Evolutionary conservation across 2,329 filamentous ascomycete species (phyloP).

Genomic region (Stenocarpella maydis): DNA sequence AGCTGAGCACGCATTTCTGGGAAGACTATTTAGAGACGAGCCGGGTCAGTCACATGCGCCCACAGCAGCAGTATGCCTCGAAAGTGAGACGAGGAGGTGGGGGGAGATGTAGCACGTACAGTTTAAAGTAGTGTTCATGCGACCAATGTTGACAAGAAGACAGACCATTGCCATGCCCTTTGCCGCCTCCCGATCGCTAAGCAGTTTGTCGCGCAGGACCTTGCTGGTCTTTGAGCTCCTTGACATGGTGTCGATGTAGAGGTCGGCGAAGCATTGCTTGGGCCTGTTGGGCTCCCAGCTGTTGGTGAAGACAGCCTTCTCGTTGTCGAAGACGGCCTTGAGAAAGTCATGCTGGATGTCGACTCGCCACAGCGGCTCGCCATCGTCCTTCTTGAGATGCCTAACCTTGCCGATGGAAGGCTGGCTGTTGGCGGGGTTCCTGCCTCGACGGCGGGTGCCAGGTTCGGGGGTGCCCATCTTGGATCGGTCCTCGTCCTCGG

Average conservation of each 20-base stretch:
- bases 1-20: conserved; percentile 98
- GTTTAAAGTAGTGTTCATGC: conserved; percentile 99
- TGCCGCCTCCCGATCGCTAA: conserved; percentile 89
- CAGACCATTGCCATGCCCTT: conserved; percentile 99
- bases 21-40: conserved; percentile 73
- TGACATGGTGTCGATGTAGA: conserved; percentile 99
- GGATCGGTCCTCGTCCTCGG: conserved; percentile 57
- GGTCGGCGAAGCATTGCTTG: conserved; percentile 86
- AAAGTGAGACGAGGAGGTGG: too few species aligned
- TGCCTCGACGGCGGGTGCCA: conserved; percentile 40
- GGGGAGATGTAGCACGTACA: conserved; percentile 64
- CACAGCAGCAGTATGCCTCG: conserved; percentile 21
- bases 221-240: conserved; percentile 99
- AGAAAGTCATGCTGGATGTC: conserved; percentile 92
- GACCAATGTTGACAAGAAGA: conserved; percentile 92
- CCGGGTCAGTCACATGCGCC: conserved; percentile 34
- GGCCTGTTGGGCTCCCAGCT: conserved; percentile 74
- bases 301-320: conserved; percentile 83
- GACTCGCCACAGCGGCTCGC: conserved; percentile 84
- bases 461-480: conserved; percentile 54
- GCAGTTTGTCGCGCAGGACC: conserved; percentile 93
- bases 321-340: conserved; percentile 79
- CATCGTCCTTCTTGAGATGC: conserved; percentile 88
- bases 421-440: conserved; percentile 44
- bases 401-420: conserved; percentile 71